These are phyloP conservation scores for Plasmodium chabaudi DNA, from an alignment of 169 alveolate genomes.

Conservation along the genomic window DNA sequence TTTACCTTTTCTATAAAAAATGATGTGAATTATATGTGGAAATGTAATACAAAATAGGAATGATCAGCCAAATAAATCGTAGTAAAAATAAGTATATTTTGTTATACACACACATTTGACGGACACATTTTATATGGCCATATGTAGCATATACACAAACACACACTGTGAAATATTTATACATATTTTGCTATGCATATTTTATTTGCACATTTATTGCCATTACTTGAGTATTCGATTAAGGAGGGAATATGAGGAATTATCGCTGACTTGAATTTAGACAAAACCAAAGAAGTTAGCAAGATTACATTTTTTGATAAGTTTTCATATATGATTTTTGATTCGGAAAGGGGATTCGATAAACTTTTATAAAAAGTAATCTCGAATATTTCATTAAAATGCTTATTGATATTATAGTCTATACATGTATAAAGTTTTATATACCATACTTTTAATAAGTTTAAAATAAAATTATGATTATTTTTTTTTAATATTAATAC, in stretches of 20 bases:
- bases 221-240: slow-evolving; percentile 68
- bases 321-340: slow-evolving; percentile 33
- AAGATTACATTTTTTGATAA: slow-evolving; percentile 32
- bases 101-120: neutral
- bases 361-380: slow-evolving; percentile 3
- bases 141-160: neutral
- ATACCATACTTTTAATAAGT: slow-evolving; percentile 36
- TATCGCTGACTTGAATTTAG: slow-evolving; percentile 14
- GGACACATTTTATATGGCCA: no score
- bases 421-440: slow-evolving; percentile 28
- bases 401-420: slow-evolving; percentile 35
- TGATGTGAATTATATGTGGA: neutral
- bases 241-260: slow-evolving; percentile 26
- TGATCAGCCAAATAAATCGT: neutral
- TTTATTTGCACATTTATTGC: neutral
- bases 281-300: slow-evolving; percentile 26
- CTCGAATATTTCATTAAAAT: slow-evolving; percentile 31
- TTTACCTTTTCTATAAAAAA: slow-evolving; percentile 36
- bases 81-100: neutral
- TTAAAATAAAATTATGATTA: slow-evolving; percentile 52
- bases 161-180: neutral
- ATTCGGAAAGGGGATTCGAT: slow-evolving; percentile 9
- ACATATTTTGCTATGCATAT: neutral
- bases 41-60: neutral
- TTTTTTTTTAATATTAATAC: slow-evolving; percentile 55